Evolutionary conservation across 2,329 filamentous ascomycete species (phyloP).

Genomic region (Fusarium pseudocircinatum): DNA sequence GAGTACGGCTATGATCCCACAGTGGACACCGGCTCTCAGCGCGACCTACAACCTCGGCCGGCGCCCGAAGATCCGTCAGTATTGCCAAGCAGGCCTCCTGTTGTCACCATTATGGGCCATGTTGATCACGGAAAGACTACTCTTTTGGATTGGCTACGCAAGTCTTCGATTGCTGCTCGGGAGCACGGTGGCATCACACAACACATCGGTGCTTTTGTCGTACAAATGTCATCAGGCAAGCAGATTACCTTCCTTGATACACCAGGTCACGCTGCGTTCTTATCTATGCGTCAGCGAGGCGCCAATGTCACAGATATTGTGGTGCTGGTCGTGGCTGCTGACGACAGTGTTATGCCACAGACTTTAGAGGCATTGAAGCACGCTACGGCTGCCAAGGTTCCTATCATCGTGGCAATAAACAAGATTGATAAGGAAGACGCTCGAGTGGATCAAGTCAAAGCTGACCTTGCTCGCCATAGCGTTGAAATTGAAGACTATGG

Average conservation of each 20-base stretch:
- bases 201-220: conserved; percentile 97
- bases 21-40: conserved; percentile 70
- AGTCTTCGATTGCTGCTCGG: conserved; percentile 88
- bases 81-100: conserved; percentile 82
- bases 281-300: conserved; percentile 94
- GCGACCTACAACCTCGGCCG: conserved; percentile 78
- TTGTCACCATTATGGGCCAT: conserved; percentile 99
- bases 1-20: conserved; percentile 93
- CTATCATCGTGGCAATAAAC: conserved; percentile 97
- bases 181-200: conserved; percentile 98
- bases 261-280: conserved; percentile 93
- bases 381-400: conserved; percentile 84
- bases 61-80: conserved; percentile 72
- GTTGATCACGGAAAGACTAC: conserved; percentile 99
- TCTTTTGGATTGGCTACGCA: conserved; percentile 89
- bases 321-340: conserved; percentile 92
- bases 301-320: conserved; percentile 98
- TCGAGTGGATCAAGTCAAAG: conserved; percentile 84
- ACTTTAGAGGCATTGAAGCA: conserved; percentile 97
- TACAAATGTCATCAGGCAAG: conserved; percentile 85
- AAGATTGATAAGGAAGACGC: conserved; percentile 92
- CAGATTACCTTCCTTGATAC: conserved; percentile 97
- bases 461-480: conserved; percentile 82
- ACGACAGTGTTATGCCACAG: conserved; percentile 97
- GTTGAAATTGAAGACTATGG: conserved; percentile 95